A percentile compares a stretch with the other conserved stretches of the same genome.
These are phyloP conservation scores for Nigrograna mackinnonii DNA, from an alignment of 2,329 filamentous ascomycete genomes.

Conservation along the genomic window DNA sequence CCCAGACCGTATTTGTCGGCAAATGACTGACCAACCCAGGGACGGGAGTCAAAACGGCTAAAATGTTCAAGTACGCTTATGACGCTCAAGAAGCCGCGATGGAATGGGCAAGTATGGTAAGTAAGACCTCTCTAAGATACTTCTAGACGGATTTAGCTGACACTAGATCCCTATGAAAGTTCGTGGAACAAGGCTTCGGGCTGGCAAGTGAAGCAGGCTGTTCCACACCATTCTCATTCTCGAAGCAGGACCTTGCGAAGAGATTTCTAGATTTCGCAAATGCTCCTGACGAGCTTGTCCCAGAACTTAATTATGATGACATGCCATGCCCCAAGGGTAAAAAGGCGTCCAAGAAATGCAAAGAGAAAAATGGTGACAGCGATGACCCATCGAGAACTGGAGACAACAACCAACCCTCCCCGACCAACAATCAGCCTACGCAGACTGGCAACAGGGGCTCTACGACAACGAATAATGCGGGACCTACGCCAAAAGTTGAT, in stretches of 20 bases:
- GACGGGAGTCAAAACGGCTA: slow-evolving; percentile 5
- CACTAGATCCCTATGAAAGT: background rate
- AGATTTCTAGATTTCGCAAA: slow-evolving; percentile 6
- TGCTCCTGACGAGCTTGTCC: slow-evolving; percentile 7
- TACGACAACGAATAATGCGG: too few relatives aligned
- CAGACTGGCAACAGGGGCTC: too few relatives aligned
- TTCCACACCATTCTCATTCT: slow-evolving; percentile 1
- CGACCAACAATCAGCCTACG: too few relatives aligned
- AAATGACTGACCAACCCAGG: background rate
- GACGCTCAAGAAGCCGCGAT: slow-evolving; percentile 8
- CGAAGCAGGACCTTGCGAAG: slow-evolving; percentile 3
- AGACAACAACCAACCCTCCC: slow-evolving; percentile 2
- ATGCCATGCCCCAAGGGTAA: slow-evolving; percentile 7
- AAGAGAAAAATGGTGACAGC: slow-evolving; percentile 1
- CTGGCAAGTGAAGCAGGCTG: slow-evolving; percentile 5
- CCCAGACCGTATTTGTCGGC: background rate
- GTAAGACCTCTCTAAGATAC: background rate
- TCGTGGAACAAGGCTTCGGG: slow-evolving; percentile 1
- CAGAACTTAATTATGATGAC: slow-evolving; percentile 7
- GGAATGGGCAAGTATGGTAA: slow-evolving; percentile 11
- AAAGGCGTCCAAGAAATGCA: slow-evolving; percentile 4
- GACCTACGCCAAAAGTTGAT: slow-evolving; percentile 3
- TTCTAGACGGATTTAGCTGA: background rate
- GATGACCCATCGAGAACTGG: background rate
- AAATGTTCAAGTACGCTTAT: slow-evolving; percentile 8